Percentiles rank a stretch among this genome's conserved stretches.
These are phyloP conservation scores for Schrenkiella parvula DNA, from an alignment of 345 rosid species.

Conservation along the genomic window DNA sequence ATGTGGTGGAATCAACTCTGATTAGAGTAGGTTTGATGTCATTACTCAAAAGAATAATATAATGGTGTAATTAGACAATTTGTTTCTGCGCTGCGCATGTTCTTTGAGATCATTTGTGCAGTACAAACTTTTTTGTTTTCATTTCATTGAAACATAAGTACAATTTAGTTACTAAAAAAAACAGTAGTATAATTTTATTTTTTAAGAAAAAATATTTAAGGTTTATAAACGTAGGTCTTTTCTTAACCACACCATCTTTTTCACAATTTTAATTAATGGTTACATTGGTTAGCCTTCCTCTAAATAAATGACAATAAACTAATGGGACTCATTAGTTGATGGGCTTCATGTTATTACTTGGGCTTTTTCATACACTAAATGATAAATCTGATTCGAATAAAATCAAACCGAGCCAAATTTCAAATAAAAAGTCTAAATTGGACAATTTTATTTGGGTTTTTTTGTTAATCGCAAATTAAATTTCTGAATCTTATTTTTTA, in stretches of 20 bases:
- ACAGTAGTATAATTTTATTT: background rate
- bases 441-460: too few relatives aligned
- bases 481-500: too few relatives aligned
- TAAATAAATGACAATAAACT: background rate
- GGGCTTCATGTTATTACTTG: background rate
- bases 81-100: constrained; percentile 25
- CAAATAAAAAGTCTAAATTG: too few relatives aligned
- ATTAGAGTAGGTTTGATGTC: constrained; percentile 18
- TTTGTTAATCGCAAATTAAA: too few relatives aligned
- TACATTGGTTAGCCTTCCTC: background rate
- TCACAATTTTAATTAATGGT: background rate
- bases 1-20: background rate
- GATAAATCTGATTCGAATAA: too few relatives aligned
- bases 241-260: background rate
- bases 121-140: background rate
- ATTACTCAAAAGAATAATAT: constrained; percentile 2
- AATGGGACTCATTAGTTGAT: background rate
- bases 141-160: background rate
- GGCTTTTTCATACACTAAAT: background rate
- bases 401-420: too few relatives aligned
- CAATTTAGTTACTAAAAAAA: background rate
- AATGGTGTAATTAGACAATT: background rate
- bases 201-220: background rate
- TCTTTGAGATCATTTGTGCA: constrained; percentile 16
- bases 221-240: background rate